Percentiles rank a stretch among this genome's conserved stretches.
Conservation (phyloP, 192 early-diverging fungal genomes). For the Podila clonocystis region DNA sequence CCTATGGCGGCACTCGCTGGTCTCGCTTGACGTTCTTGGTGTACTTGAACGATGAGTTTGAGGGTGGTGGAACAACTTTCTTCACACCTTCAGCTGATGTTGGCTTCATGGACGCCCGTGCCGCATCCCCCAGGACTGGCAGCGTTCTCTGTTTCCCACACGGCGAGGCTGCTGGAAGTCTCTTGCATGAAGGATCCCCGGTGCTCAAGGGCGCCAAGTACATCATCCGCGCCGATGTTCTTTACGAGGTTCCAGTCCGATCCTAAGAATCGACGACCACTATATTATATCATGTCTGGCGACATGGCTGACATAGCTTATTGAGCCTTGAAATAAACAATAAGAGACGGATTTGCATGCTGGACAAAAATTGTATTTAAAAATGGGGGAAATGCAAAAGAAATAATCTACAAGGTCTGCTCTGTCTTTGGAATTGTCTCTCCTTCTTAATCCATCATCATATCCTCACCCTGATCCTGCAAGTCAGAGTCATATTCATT, state of each 20-base stretch:
- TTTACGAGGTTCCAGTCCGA: constrained; percentile 51
- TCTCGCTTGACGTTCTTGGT: constrained; percentile 56
- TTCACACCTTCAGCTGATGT: constrained; percentile 35
- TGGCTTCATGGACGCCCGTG: constrained; percentile 48
- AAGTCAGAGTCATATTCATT: constrained; percentile 21
- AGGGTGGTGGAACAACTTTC: constrained; percentile 64
- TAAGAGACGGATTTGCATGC: no score
- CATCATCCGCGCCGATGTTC: constrained; percentile 57
- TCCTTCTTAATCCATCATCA: constrained; percentile 45
- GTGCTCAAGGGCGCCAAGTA: constrained; percentile 58
- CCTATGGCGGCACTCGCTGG: constrained; percentile 44
- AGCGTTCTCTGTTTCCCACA: constrained; percentile 49
- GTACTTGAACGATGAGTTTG: constrained; percentile 61
- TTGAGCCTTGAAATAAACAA: no score
- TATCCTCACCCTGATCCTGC: constrained; percentile 32
- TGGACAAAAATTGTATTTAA: no score
- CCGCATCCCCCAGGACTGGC: constrained; percentile 47
- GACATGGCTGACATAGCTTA: no score
- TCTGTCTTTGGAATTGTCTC: neutral
- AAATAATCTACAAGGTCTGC: neutral
- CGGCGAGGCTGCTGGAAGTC: constrained; percentile 34
- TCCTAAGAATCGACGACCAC: neutral
- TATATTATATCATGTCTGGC: no score
- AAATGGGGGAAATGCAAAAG: neutral
- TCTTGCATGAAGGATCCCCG: constrained; percentile 57